These are phyloP conservation scores for Priceomyces medius DNA, from an alignment of 805 yeast genomes.

Conservation along the genomic window DNA sequence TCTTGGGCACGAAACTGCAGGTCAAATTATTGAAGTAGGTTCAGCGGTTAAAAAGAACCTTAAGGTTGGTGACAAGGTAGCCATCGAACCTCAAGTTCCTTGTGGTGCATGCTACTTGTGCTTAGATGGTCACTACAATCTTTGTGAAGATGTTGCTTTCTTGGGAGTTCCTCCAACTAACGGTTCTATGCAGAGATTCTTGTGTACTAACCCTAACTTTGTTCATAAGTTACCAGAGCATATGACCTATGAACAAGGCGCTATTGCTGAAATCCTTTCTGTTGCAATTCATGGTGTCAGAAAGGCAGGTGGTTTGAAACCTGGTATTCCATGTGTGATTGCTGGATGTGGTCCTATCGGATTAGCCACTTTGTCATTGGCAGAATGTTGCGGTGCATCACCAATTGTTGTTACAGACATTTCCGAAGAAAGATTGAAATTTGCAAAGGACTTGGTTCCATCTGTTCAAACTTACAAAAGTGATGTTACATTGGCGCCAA, in stretches of 20 bases:
- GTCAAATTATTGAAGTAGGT: constrained; percentile 50
- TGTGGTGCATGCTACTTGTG: constrained; percentile 42
- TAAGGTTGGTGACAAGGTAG: constrained; percentile 48
- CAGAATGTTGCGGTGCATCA: constrained; percentile 53
- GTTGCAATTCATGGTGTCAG: constrained; percentile 55
- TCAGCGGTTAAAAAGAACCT: constrained; percentile 40
- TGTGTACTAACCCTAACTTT: constrained; percentile 25
- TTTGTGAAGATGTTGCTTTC: constrained; percentile 38
- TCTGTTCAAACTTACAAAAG: constrained; percentile 45
- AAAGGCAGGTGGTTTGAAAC: constrained; percentile 29
- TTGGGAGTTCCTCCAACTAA: constrained; percentile 37
- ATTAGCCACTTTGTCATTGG: constrained; percentile 45
- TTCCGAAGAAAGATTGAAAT: constrained; percentile 38
- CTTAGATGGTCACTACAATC: constrained; percentile 39
- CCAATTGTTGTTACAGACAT: constrained; percentile 85
- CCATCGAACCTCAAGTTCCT: constrained; percentile 55
- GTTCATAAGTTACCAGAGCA: constrained; percentile 38
- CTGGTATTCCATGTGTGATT: constrained; percentile 16
- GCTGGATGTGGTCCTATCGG: constrained; percentile 67
- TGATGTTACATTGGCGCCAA: constrained; percentile 24
- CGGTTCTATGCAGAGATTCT: constrained; percentile 21
- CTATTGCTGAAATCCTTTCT: constrained; percentile 53
- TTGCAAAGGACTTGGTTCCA: constrained; percentile 47
- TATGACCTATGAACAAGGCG: constrained; percentile 53
- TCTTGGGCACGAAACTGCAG: constrained; percentile 48